Evolutionary conservation across 495 filamentous ascomycete species (phyloP), one percentile per base, ranked within the genome.

Genomic region (Lasiosphaeris hirsuta): DNA sequence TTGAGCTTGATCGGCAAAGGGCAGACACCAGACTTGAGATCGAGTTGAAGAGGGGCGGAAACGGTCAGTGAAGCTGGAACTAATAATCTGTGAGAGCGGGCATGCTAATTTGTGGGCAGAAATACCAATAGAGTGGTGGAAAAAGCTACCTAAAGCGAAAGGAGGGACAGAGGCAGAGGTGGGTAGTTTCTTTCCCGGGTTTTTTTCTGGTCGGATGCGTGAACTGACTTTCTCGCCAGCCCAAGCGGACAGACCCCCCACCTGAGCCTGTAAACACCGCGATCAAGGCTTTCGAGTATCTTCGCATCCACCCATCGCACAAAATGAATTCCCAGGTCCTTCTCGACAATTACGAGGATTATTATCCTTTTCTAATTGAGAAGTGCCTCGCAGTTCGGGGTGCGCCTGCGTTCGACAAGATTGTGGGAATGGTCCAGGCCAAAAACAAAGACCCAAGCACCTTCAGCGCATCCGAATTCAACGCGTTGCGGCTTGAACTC

Each of bases 1-100:
- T 33, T 14, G 61, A 65, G 13, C 14, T 57, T n/a, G 68, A 67
- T 7, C 56, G 57, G 14, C 64, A 67, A 33, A 51, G 45, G 17
- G 68, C 66, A 0, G 63, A 69, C 46, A 46, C 46, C 2, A 63
- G 68, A 13, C 60, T 70, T 1, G 61, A 63, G 4, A 56, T 70
- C 15, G 68, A 70, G 19, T 39, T 66, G 56, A 58, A 58, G 18
- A 56, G 67, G 6, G 56, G 18, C 1, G 42, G 49, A 9, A 60
- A 30, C 9, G 38, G 49, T 63, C 7, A 50, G 57, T 63, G 33
- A 2, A 1, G 7, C 36, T 2, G 13, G 8, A 18, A 4, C 8
- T 13, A 15, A 7, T 1, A 36, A 40, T 14, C 30, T 23, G 19
- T 8, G n/a, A 36, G 10, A 14, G 40, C 11, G 8, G 15, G 7